Base-by-base conservation (phyloP, 257 asterid genomes). In the Eustoma russellianum region DNA sequence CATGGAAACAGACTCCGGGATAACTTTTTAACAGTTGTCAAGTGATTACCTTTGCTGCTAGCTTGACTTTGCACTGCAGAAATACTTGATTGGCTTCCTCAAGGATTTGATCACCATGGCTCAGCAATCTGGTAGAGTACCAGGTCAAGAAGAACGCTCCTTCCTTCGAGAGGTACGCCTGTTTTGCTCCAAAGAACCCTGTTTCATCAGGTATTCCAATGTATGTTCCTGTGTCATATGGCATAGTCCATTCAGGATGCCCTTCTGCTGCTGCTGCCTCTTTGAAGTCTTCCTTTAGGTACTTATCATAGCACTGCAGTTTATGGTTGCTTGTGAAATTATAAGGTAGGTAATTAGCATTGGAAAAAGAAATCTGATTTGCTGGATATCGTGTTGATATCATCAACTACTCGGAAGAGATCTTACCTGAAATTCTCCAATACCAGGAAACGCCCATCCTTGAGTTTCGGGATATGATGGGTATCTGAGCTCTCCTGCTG, bases 401-500 rank as follows among this genome's bases (percentile, higher is more conserved):
- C 6, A 38, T 38, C 13, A 38, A 38, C 43, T 7, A 38, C 12
- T 38, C 12, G 43, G 7, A 0, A 24, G 30, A 24, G 2, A 1
- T 24, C 30, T 35, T 33, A 85, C 95, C 73, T 80, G 95, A 54
- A 86, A 86, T 69, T 86, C 94, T 58, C 94, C 95, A 13, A 86
- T 79, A 17, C 94, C 94, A 0, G 95, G 97, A 66, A 72, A 89
- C 38, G 33, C 16, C 97, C 94, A 86, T 54, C 95, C 97, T 38
- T 77, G 93, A 55, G 76, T 66, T 71, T 77, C 71, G 12, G 83
- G 81, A 57, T 86, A 86, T 1, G 97, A 83, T 1, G 97, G 94
- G 57, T 86, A 86, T 47, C 94, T 69, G 46, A 89, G 90, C 58
- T 89, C 95, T 16, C 97, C 97, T 0, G 93, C 90, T 11, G 95